Conservation (phyloP, 208 protist species). For the Acanthamoeba quina region DNA sequence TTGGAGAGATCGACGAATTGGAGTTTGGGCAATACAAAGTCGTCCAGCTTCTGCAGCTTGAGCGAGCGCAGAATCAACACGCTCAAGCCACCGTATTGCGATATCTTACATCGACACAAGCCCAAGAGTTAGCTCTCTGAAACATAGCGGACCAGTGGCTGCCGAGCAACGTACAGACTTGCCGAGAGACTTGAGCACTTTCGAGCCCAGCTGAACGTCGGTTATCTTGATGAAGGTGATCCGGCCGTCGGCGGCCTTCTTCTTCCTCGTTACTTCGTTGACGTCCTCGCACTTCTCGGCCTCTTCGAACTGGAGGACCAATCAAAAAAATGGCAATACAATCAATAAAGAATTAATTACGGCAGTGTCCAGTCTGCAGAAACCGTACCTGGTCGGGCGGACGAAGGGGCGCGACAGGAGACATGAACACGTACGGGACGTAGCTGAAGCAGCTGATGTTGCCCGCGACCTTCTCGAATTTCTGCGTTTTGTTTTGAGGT, state of each 20-base stretch:
- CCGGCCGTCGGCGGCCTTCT: conserved; percentile 18
- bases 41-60: conserved; percentile 58
- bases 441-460: conserved; percentile 20
- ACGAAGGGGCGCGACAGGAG: conserved; percentile 1
- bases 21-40: conserved; percentile 57
- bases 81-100: conserved; percentile 13
- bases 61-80: conserved; percentile 25
- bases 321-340: neutral
- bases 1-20: conserved; percentile 55
- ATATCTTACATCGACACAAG: neutral
- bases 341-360: neutral
- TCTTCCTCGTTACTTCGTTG: conserved; percentile 16
- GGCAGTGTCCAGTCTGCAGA: neutral
- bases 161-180: conserved; percentile 11
- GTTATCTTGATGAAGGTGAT: conserved; percentile 53
- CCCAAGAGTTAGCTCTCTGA: neutral
- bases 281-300: conserved; percentile 64
- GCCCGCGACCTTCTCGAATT: conserved; percentile 45
- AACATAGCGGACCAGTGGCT: too few relatives aligned
- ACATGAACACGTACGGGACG: conserved; percentile 48
- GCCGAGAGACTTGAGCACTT: conserved; percentile 31
- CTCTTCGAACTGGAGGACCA: conserved; percentile 33
- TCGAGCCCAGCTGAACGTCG: neutral
- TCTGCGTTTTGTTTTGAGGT: neutral
- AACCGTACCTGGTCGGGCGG: conserved; percentile 16